Conservation (phyloP, 2,329 filamentous ascomycete genomes). For the Talaromyces sp. region DNA sequence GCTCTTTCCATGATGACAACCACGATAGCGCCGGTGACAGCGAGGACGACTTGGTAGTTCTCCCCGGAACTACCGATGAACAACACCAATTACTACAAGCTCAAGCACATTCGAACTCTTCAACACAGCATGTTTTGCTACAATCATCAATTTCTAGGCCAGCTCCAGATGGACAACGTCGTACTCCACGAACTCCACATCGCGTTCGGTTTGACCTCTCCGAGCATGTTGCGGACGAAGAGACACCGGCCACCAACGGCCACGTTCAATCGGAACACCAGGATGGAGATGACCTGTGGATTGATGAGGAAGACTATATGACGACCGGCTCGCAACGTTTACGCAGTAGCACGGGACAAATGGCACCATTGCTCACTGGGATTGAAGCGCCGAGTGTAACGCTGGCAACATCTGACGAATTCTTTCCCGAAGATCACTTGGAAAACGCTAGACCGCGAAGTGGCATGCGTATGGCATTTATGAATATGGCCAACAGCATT, state of each 20-base stretch:
- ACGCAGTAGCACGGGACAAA: conserved; percentile 44
- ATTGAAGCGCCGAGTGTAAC: conserved; percentile 78
- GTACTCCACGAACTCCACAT: conserved; percentile 58
- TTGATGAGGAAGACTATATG: conserved; percentile 60
- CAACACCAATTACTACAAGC: conserved; percentile 12
- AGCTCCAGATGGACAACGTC: conserved; percentile 35
- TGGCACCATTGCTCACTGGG: conserved; percentile 68
- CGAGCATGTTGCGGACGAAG: conserved; percentile 25
- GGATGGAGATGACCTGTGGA: conserved; percentile 35
- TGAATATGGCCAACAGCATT: conserved; percentile 99
- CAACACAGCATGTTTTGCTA: conserved; percentile 22
- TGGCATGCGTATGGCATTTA: conserved; percentile 80
- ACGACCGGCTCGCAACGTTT: conserved; percentile 36
- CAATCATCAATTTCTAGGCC: conserved; percentile 41
- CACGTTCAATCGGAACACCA: conserved; percentile 26
- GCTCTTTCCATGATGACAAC: conserved; percentile 16
- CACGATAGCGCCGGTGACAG: conserved; percentile 16
- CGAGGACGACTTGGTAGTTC: conserved; percentile 25
- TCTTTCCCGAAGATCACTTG: conserved; percentile 54
- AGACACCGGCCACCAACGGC: conserved; percentile 27
- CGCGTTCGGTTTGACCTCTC: conserved; percentile 62
- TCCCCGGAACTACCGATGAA: conserved; percentile 21
- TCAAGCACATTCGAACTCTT: conserved; percentile 16
- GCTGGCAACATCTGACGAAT: conserved; percentile 57
- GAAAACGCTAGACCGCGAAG: conserved; percentile 71